These are phyloP conservation scores for Galerina marginata DNA, from an alignment of 768 basidiomycete genomes.

Conservation along the genomic window DNA sequence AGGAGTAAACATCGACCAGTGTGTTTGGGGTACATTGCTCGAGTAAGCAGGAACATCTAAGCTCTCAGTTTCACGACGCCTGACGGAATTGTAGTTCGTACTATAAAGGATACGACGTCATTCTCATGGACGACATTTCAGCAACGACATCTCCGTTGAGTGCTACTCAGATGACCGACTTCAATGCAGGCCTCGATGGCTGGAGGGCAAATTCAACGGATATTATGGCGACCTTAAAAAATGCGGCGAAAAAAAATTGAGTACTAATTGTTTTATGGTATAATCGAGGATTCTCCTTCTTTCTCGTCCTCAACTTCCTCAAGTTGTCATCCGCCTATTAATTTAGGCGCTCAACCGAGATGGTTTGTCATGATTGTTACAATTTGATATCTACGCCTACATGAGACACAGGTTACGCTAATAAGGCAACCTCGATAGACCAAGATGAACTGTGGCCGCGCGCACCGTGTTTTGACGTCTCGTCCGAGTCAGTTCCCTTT, in stretches of 20 bases:
- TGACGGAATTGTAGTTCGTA: conserved; percentile 27
- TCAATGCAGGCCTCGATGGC: conserved; percentile 32
- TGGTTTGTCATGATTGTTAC: too few relatives aligned
- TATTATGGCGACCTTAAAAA: conserved; percentile 26
- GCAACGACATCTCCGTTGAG: conserved; percentile 36
- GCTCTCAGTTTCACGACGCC: neutral
- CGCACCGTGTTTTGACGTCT: too few relatives aligned
- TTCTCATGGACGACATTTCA: conserved; percentile 38
- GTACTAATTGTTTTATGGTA: too few relatives aligned
- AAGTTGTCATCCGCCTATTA: too few relatives aligned
- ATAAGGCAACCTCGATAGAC: too few relatives aligned
- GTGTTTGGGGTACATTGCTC: conserved; percentile 38
- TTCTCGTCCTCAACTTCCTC: too few relatives aligned
- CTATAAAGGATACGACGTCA: conserved; percentile 41
- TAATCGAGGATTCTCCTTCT: too few relatives aligned
- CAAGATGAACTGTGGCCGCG: too few relatives aligned
- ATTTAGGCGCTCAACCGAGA: too few relatives aligned
- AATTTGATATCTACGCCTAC: too few relatives aligned
- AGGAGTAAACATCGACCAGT: conserved; percentile 41
- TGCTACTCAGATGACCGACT: conserved; percentile 38
- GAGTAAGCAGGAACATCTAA: conserved; percentile 23
- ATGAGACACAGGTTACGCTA: too few relatives aligned
- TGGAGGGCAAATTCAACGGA: conserved; percentile 37
- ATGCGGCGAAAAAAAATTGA: conserved; percentile 7
- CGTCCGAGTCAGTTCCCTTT: too few relatives aligned